These are phyloP conservation scores for Kodamaea kaohsiungensis DNA, from an alignment of 805 yeast species.

Conservation along the genomic window DNA sequence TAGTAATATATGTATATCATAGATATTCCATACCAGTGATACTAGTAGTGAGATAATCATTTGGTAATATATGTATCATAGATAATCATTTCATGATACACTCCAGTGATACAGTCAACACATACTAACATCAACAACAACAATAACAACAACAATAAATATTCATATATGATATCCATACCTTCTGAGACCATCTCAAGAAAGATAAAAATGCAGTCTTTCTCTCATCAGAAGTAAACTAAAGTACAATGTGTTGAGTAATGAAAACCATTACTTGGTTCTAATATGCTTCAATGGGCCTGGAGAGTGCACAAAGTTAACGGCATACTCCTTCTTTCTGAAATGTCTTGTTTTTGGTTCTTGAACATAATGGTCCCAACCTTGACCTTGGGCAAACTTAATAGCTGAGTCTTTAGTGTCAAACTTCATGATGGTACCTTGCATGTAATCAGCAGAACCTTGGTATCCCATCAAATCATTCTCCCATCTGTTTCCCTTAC, in stretches of 20 bases:
- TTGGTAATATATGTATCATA: background rate
- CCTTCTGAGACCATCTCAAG: background rate
- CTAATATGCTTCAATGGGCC: conserved; percentile 78
- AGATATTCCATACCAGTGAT: too few relatives aligned
- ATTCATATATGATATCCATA: too few relatives aligned
- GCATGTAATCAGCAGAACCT: conserved; percentile 76
- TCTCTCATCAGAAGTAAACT: background rate
- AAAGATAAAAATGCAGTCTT: background rate
- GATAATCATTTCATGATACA: too few relatives aligned
- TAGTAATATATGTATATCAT: background rate
- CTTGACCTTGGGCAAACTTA: conserved; percentile 78
- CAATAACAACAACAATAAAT: too few relatives aligned
- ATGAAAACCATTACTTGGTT: conserved; percentile 53
- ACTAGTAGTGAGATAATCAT: too few relatives aligned
- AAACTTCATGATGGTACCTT: conserved; percentile 74
- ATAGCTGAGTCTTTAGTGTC: conserved; percentile 75
- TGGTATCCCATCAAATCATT: conserved; percentile 87
- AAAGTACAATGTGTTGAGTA: background rate
- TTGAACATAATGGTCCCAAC: conserved; percentile 80
- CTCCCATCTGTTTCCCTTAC: conserved; percentile 83
- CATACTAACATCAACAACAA: too few relatives aligned
- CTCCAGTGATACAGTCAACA: too few relatives aligned
- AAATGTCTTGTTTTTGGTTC: conserved; percentile 78
- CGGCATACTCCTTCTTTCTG: conserved; percentile 71
- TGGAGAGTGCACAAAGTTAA: conserved; percentile 66